phyloP scores from a whole-genome alignment of 2,329 filamentous ascomycete species.

The Helminthosporium solani region DNA sequence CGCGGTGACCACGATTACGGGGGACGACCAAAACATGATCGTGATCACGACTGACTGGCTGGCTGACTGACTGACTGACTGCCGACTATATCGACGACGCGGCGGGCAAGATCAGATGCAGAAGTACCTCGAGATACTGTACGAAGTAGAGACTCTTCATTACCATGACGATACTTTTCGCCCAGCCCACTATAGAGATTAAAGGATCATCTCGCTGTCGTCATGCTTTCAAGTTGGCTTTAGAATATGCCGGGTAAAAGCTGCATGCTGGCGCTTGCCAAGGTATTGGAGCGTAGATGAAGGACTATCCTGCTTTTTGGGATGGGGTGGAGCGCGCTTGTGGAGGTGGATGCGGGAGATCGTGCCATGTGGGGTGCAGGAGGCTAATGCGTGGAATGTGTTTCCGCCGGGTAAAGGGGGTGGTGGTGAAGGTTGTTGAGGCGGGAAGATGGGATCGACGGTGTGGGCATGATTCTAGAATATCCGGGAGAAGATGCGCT shows the following conservation, averaged over 20 bases:
- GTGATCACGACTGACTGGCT: background rate
- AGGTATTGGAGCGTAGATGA: no score
- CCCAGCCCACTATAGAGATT: no score
- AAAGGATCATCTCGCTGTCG: no score
- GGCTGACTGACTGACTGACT: no score
- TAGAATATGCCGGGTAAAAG: conserved; percentile 18
- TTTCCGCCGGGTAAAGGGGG: conserved; percentile 18
- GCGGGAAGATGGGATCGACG: conserved; percentile 2
- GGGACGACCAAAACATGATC: conserved; percentile 12
- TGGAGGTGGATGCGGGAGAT: conserved; percentile 1
- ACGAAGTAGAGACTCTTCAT: no score
- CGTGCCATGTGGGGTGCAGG: conserved; percentile 6
- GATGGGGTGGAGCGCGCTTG: conserved; percentile 1
- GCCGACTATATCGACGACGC: no score
- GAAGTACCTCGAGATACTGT: no score
- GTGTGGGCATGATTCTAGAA: background rate
- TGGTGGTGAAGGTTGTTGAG: conserved; percentile 1
- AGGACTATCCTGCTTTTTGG: background rate
- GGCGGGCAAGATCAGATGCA: no score
- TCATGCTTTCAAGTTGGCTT: background rate
- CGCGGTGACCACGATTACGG: conserved; percentile 6
- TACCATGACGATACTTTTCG: no score
- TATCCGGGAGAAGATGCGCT: no score
- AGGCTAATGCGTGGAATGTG: background rate
- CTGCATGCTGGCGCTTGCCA: conserved; percentile 4